Percentiles rank a stretch among this genome's conserved stretches.
Evolutionary conservation across 129 eudicot species (phyloP).

Genomic region (Helianthus tuberosus): DNA sequence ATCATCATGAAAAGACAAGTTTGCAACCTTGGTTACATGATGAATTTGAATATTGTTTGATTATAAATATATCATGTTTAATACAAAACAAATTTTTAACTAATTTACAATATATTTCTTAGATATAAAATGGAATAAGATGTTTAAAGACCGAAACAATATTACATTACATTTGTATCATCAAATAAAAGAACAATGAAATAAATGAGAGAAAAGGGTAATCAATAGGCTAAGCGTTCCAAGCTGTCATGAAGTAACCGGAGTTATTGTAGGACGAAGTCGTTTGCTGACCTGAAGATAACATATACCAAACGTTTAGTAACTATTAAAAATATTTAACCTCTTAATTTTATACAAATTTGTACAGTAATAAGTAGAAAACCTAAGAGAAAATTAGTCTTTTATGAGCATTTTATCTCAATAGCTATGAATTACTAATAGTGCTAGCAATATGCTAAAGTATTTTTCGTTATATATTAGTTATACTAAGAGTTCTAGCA

Average conservation of each 20-base stretch:
- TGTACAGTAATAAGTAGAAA: background rate
- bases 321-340: background rate
- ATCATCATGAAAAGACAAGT: too few relatives aligned
- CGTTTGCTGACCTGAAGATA: slow-evolving; percentile 13
- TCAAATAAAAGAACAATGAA: slow-evolving; percentile 5
- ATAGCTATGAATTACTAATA: too few relatives aligned
- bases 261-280: slow-evolving; percentile 7
- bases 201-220: slow-evolving; percentile 5
- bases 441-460: too few relatives aligned
- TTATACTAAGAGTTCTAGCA: too few relatives aligned
- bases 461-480: too few relatives aligned
- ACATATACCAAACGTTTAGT: background rate
- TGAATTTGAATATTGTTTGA: background rate
- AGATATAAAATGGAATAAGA: background rate
- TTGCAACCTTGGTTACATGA: background rate
- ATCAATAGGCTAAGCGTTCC: slow-evolving; percentile 13
- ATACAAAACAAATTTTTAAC: background rate
- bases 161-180: slow-evolving; percentile 35
- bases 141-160: slow-evolving; percentile 4
- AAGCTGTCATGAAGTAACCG: slow-evolving; percentile 4
- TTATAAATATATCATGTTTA: background rate
- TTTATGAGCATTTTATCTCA: background rate
- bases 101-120: slow-evolving; percentile 13
- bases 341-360: background rate
- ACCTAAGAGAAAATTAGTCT: too few relatives aligned